These are phyloP conservation scores for Nitzschia sp. DNA, from an alignment of 108 stramenopile genomes.

Conservation along the genomic window DNA sequence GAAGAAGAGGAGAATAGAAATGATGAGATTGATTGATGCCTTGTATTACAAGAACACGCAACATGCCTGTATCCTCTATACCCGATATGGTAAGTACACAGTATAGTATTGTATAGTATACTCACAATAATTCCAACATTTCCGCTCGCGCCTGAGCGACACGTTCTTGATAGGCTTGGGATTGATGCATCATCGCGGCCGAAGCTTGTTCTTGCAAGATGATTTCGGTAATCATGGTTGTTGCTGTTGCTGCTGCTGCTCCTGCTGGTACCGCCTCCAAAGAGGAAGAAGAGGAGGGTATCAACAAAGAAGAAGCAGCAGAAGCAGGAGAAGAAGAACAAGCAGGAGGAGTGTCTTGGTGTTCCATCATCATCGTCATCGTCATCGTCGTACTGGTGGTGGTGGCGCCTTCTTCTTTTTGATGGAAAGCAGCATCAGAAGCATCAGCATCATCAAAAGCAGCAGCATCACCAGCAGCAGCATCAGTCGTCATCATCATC, in stretches of 20 bases:
- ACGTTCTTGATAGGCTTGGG: not conserved
- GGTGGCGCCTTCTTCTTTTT: not conserved
- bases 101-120: not conserved
- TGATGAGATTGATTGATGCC: not conserved
- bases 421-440: not conserved
- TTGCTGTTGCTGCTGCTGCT: not conserved
- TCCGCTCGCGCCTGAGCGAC: not conserved
- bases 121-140: not conserved
- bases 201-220: no score
- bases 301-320: not conserved
- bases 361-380: not conserved
- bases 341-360: not conserved
- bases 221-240: no score
- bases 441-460: no score
- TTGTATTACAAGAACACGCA: not conserved
- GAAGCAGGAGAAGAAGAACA: not conserved
- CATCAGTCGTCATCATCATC: no score
- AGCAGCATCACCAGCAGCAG: no score
- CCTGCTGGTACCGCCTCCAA: not conserved
- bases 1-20: not conserved
- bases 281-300: not conserved
- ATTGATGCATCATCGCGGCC: not conserved
- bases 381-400: not conserved
- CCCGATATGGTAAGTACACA: not conserved
- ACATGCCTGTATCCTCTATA: not conserved